A percentile compares a stretch with the other conserved stretches of the same genome.
Conservation (phyloP, 805 yeast species). For the Helenozyma rhizophorensis region DNA sequence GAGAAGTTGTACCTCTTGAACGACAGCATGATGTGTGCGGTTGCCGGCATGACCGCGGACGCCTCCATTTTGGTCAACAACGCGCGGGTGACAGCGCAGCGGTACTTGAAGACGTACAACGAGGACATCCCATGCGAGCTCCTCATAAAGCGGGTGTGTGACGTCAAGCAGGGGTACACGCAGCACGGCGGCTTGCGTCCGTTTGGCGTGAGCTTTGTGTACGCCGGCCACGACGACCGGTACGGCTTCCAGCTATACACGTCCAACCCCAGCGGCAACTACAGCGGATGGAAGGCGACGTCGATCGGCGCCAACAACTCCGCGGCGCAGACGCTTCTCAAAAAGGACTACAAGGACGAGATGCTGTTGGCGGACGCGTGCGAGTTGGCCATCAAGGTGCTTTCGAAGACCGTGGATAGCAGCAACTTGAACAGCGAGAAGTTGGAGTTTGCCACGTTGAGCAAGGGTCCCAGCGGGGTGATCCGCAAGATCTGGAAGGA, state of each 20-base stretch:
- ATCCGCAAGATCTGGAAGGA: conserved; percentile 75
- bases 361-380: conserved; percentile 70
- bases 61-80: conserved; percentile 85
- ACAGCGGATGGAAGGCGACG: conserved; percentile 98
- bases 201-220: conserved; percentile 93
- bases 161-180: conserved; percentile 95
- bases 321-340: conserved; percentile 91
- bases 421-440: conserved; percentile 83
- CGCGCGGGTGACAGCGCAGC: conserved; percentile 83
- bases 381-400: conserved; percentile 83
- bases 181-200: conserved; percentile 99
- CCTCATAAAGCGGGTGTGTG: conserved; percentile 84
- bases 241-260: conserved; percentile 90
- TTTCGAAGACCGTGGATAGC: conserved; percentile 91
- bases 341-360: conserved; percentile 91
- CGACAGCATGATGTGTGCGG: conserved; percentile 83
- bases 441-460: conserved; percentile 85
- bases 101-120: conserved; percentile 77
- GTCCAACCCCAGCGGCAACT: conserved; percentile 96
- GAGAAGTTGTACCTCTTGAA: conserved; percentile 87
- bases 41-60: conserved; percentile 97
- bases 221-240: conserved; percentile 91
- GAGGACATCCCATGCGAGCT: conserved; percentile 93
- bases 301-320: conserved; percentile 94
- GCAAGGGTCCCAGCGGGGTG: conserved; percentile 47